These are phyloP conservation scores for Erysimum pusillum DNA, from an alignment of 441 rosid genomes.

Conservation along the genomic window DNA sequence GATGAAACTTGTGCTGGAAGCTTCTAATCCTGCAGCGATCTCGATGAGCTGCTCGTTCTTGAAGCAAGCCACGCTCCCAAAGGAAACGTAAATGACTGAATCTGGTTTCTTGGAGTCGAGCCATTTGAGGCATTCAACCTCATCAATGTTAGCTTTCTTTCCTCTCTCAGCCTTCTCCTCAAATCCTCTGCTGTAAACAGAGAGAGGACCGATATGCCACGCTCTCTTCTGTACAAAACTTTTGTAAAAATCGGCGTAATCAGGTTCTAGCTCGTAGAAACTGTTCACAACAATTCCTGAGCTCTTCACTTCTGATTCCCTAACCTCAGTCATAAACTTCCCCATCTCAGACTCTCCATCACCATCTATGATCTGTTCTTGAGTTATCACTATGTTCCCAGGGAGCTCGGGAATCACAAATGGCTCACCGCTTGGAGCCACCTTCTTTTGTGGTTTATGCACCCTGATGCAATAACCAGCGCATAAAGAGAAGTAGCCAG, in stretches of 20 bases:
- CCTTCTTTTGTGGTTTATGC: slow-evolving; percentile 43
- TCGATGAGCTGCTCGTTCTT: slow-evolving; percentile 49
- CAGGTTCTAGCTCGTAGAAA: slow-evolving; percentile 64
- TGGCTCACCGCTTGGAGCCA: slow-evolving; percentile 43
- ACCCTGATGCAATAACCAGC: slow-evolving; percentile 4
- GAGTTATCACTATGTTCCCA: slow-evolving; percentile 49
- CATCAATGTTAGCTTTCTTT: slow-evolving; percentile 49
- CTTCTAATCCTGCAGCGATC: slow-evolving; percentile 57
- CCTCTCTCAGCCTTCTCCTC: slow-evolving; percentile 55
- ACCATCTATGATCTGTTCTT: slow-evolving; percentile 45
- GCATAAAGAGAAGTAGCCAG: slow-evolving; percentile 51
- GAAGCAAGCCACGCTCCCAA: slow-evolving; percentile 57
- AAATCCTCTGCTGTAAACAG: slow-evolving; percentile 40
- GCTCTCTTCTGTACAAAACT: slow-evolving; percentile 45
- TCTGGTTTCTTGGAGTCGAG: slow-evolving; percentile 58
- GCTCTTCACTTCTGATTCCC: slow-evolving; percentile 48
- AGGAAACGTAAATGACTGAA: slow-evolving; percentile 71
- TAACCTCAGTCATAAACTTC: slow-evolving; percentile 30
- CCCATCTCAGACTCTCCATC: background rate
- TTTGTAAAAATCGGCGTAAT: slow-evolving; percentile 55
- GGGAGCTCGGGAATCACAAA: slow-evolving; percentile 58
- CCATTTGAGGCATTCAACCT: slow-evolving; percentile 59
- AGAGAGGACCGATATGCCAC: slow-evolving; percentile 60
- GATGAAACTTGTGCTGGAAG: slow-evolving; percentile 48
- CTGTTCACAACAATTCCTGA: slow-evolving; percentile 62